Conservation (phyloP, 805 yeast genomes). For the Blastobotrys terrestris region DNA sequence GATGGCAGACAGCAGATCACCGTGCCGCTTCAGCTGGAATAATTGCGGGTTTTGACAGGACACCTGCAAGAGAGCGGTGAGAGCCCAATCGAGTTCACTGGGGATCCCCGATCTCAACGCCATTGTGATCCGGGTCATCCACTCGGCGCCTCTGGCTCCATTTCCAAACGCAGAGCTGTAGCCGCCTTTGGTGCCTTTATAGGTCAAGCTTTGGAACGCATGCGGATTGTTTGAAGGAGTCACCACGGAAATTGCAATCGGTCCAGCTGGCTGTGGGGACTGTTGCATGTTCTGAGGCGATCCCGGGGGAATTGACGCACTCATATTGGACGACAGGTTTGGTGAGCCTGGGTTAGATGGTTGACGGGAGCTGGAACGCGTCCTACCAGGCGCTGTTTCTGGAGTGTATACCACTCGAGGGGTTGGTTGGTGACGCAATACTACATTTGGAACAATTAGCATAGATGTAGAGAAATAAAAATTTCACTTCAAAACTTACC, state of each 20-base stretch:
- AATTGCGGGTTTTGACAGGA: constrained; percentile 46
- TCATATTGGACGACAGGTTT: no score
- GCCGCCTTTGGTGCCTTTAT: constrained; percentile 16
- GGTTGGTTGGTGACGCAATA: no score
- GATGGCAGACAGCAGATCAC: constrained; percentile 33
- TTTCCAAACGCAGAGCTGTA: constrained; percentile 18
- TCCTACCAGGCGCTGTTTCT: no score
- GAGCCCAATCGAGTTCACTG: constrained; percentile 67
- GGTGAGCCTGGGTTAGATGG: no score
- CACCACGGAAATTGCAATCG: constrained; percentile 28
- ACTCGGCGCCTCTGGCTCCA: constrained; percentile 53
- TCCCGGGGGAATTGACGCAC: no score
- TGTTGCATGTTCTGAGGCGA: no score
- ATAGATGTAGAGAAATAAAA: no score
- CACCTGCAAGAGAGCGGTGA: constrained; percentile 44
- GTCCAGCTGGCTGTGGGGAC: background rate
- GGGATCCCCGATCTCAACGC: constrained; percentile 59
- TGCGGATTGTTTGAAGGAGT: constrained; percentile 30
- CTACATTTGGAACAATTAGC: no score
- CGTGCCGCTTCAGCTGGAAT: constrained; percentile 41
- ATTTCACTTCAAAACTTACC: no score
- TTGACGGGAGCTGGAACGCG: no score
- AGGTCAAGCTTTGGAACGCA: constrained; percentile 24
- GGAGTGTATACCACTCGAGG: no score
- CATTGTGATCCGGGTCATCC: constrained; percentile 60